phyloP scores from a whole-genome alignment of 768 basidiomycete genomes.

The Amanita phalloides region DNA sequence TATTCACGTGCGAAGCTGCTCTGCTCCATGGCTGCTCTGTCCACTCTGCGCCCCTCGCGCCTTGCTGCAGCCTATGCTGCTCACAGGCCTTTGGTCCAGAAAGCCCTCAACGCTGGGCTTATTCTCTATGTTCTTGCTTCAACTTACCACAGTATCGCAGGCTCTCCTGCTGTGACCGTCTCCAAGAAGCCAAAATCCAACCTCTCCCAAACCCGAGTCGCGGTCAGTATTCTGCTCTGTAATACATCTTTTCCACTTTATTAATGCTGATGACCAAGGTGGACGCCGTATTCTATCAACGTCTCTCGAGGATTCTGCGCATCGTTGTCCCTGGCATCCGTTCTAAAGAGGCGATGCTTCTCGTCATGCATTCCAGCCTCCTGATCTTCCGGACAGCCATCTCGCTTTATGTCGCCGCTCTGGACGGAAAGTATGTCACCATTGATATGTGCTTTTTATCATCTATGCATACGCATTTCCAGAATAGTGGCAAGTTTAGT shows the following conservation, averaged over 20 bases:
- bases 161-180: slow-evolving; percentile 17
- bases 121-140: slow-evolving; percentile 59
- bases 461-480: slow-evolving; percentile 3
- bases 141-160: slow-evolving; percentile 48
- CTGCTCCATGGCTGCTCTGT: slow-evolving; percentile 19
- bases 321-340: slow-evolving; percentile 84
- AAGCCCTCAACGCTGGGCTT: slow-evolving; percentile 56
- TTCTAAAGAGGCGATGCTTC: slow-evolving; percentile 80
- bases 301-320: slow-evolving; percentile 63
- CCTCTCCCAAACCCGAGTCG: slow-evolving; percentile 37
- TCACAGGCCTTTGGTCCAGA: slow-evolving; percentile 67
- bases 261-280: slow-evolving; percentile 35
- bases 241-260: neutral
- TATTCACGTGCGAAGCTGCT: neutral
- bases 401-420: slow-evolving; percentile 86
- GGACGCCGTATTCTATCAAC: slow-evolving; percentile 85
- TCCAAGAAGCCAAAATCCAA: slow-evolving; percentile 27
- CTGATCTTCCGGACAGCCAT: slow-evolving; percentile 86
- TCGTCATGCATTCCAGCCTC: slow-evolving; percentile 82
- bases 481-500: slow-evolving; percentile 96
- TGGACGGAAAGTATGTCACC: slow-evolving; percentile 74
- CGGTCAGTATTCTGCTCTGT: slow-evolving; percentile 33
- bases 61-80: slow-evolving; percentile 43
- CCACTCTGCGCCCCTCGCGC: slow-evolving; percentile 27
- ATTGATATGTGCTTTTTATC: slow-evolving; percentile 3